Percentiles rank a stretch among this genome's conserved stretches.
Conservation (phyloP, 257 asterid genomes). For the Ehretia macrophylla region DNA sequence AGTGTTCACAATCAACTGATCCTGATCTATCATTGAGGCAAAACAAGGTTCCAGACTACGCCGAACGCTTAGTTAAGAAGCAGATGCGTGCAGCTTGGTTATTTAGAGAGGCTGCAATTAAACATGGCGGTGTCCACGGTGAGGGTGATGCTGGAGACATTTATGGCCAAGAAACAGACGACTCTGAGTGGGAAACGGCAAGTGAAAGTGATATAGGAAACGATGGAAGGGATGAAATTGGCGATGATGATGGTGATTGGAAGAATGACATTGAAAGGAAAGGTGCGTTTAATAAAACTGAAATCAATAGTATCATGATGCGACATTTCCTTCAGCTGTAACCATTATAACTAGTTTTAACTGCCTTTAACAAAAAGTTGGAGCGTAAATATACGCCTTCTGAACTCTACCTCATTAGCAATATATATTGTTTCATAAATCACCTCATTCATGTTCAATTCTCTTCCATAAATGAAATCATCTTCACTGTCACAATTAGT, state of each 20-base stretch:
- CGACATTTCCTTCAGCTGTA: background rate
- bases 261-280: constrained; percentile 51
- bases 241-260: constrained; percentile 46
- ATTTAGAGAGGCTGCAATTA: constrained; percentile 79
- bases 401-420: too few species aligned
- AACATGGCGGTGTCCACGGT: constrained; percentile 82
- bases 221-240: constrained; percentile 59
- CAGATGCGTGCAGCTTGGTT: constrained; percentile 97
- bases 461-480: background rate
- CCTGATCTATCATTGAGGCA: constrained; percentile 75
- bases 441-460: background rate
- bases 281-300: constrained; percentile 47
- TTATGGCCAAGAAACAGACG: constrained; percentile 73
- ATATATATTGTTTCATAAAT: too few species aligned
- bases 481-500: too few species aligned
- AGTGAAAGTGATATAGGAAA: constrained; percentile 90
- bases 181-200: constrained; percentile 99
- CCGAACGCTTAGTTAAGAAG: constrained; percentile 90
- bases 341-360: too few species aligned
- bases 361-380: background rate
- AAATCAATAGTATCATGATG: constrained; percentile 41
- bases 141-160: constrained; percentile 64
- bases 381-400: too few species aligned
- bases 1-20: constrained; percentile 84
- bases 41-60: constrained; percentile 92